Percentiles rank a stretch among this genome's conserved stretches.
These are phyloP conservation scores for Myxozyma geophila DNA, from an alignment of 805 yeast genomes.

Conservation along the genomic window DNA sequence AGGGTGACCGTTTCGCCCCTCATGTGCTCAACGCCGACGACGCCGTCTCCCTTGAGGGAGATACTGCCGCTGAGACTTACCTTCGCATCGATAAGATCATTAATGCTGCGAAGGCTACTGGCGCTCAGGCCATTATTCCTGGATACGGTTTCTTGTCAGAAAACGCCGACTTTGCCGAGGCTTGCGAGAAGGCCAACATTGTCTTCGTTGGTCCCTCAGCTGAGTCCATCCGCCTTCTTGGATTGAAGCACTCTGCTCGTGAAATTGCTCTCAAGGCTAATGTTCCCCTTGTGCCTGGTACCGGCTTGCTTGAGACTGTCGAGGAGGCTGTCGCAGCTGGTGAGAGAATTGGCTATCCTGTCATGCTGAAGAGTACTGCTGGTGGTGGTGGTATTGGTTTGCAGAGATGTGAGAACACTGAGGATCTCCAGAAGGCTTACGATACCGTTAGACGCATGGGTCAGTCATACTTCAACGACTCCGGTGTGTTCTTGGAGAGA, in stretches of 20 bases:
- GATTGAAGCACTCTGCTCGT: constrained; percentile 95
- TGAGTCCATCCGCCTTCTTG: constrained; percentile 85
- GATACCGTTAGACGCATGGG: constrained; percentile 95
- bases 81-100: constrained; percentile 83
- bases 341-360: constrained; percentile 73
- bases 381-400: constrained; percentile 99
- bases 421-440: constrained; percentile 81
- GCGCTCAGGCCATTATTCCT: constrained; percentile 95
- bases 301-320: constrained; percentile 73
- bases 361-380: constrained; percentile 96
- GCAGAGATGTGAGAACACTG: constrained; percentile 85
- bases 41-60: constrained; percentile 78
- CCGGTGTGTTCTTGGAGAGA: constrained; percentile 93
- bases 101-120: constrained; percentile 78
- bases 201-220: constrained; percentile 97
- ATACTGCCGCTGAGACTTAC: constrained; percentile 88
- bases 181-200: constrained; percentile 79
- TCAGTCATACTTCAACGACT: constrained; percentile 86
- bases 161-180: constrained; percentile 93
- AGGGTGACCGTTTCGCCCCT: constrained; percentile 84
- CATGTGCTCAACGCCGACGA: constrained; percentile 86
- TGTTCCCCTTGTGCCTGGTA: constrained; percentile 97
- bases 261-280: constrained; percentile 89
- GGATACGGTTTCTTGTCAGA: constrained; percentile 97
- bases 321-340: constrained; percentile 80